A percentile compares a stretch with the other conserved stretches of the same genome.
phyloP scores from a whole-genome alignment of 768 basidiomycete genomes.

The Phaeotremella fagi region DNA sequence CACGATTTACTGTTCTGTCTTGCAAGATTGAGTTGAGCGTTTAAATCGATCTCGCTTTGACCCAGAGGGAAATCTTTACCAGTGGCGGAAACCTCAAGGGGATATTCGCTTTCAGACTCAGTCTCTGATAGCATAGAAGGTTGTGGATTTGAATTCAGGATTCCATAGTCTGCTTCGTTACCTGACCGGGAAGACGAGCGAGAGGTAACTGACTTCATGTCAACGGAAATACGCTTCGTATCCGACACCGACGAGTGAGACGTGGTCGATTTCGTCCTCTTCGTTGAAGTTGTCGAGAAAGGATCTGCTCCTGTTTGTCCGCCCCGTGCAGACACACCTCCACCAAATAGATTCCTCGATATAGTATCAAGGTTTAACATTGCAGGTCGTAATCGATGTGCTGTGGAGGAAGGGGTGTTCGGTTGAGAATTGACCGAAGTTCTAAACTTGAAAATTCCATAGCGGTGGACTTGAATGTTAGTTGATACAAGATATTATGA shows the following conservation, averaged over 20 bases:
- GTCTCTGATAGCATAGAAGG: no score
- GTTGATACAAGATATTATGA: conserved; percentile 12
- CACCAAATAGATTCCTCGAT: conserved; percentile 79
- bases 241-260: conserved; percentile 62
- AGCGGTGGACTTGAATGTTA: conserved; percentile 54
- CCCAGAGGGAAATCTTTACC: no score
- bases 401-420: conserved; percentile 69
- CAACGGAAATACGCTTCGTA: conserved; percentile 11
- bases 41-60: conserved; percentile 57
- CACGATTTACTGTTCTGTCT: conserved; percentile 57
- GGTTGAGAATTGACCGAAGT: conserved; percentile 74
- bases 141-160: no score
- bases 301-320: conserved; percentile 59
- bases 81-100: no score
- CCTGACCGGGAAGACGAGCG: background rate
- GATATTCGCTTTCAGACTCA: no score
- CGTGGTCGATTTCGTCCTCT: conserved; percentile 58
- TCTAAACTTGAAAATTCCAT: conserved; percentile 79
- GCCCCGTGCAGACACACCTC: conserved; percentile 24
- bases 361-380: conserved; percentile 86
- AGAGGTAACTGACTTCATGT: no score
- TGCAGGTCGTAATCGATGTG: conserved; percentile 66
- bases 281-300: conserved; percentile 62
- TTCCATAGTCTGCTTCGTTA: no score
- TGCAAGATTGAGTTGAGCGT: conserved; percentile 73